A percentile compares a stretch with the other conserved stretches of the same genome.
Evolutionary conservation across 331 rosid genomes (phyloP).

Genomic region (Pyracantha coccinea): DNA sequence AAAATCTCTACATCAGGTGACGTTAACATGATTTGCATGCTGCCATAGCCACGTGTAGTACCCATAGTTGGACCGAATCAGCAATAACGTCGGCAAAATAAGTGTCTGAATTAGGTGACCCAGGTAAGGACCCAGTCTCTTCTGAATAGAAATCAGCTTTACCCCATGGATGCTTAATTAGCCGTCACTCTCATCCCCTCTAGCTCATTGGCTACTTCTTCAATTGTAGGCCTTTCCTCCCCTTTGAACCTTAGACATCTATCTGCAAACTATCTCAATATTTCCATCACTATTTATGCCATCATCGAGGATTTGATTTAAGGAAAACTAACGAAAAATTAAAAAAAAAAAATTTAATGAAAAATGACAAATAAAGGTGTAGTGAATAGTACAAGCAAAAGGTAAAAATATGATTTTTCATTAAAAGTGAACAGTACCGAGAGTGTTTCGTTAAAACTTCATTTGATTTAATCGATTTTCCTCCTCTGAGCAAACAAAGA

Average conservation of each 20-base stretch:
- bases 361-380: too few relatives aligned
- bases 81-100: neutral
- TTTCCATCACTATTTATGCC: neutral
- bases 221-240: neutral
- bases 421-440: too few relatives aligned
- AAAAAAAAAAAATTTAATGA: too few relatives aligned
- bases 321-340: too few relatives aligned
- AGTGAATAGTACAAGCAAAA: too few relatives aligned
- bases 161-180: neutral
- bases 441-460: too few relatives aligned
- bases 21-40: neutral
- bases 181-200: neutral
- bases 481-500: too few relatives aligned
- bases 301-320: neutral
- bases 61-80: neutral
- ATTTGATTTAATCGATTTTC: neutral
- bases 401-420: fast-evolving
- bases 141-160: neutral
- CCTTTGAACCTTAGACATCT: neutral
- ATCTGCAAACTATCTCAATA: neutral
- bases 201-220: neutral
- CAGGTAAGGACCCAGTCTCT: neutral
- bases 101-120: neutral
- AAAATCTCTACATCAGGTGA: neutral
- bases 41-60: neutral